A percentile compares a stretch with the other conserved stretches of the same genome.
phyloP scores from a whole-genome alignment of 2,329 filamentous ascomycete genomes.

The Xylaria sp. region DNA sequence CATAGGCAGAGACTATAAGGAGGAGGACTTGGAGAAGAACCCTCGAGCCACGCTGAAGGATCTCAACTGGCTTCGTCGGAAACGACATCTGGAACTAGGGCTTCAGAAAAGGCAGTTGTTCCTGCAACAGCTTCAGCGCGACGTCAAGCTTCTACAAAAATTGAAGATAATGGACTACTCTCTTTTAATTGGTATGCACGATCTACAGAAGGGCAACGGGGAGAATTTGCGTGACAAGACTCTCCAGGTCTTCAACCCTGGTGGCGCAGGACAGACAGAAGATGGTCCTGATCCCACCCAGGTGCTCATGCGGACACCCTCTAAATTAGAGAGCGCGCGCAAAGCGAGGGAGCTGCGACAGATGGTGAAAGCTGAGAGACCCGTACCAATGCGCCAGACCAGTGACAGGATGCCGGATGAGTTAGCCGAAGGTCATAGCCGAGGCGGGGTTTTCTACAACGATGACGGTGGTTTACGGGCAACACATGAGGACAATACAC shows the following conservation, averaged over 20 bases:
- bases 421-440: constrained; percentile 78
- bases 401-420: constrained; percentile 90
- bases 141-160: constrained; percentile 86
- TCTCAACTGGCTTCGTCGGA: constrained; percentile 91
- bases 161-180: constrained; percentile 99
- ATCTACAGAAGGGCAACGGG: constrained; percentile 89
- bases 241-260: constrained; percentile 91
- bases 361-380: constrained; percentile 91
- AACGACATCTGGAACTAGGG: constrained; percentile 87
- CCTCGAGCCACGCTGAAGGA: constrained; percentile 95
- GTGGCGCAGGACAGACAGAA: constrained; percentile 69
- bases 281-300: constrained; percentile 70
- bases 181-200: constrained; percentile 92
- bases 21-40: constrained; percentile 88
- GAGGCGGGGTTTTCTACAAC: constrained; percentile 84
- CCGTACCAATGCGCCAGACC: constrained; percentile 89
- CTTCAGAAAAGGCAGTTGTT: constrained; percentile 89
- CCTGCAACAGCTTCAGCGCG: constrained; percentile 85
- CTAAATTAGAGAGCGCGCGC: constrained; percentile 88
- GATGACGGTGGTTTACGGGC: constrained; percentile 94
- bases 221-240: constrained; percentile 93
- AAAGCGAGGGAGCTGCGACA: constrained; percentile 92
- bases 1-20: constrained; percentile 88
- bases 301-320: constrained; percentile 86
- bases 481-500: constrained; percentile 87